These are phyloP conservation scores for Umbelopsis sp. DNA, from an alignment of 192 early-diverging fungal genomes.

Conservation along the genomic window DNA sequence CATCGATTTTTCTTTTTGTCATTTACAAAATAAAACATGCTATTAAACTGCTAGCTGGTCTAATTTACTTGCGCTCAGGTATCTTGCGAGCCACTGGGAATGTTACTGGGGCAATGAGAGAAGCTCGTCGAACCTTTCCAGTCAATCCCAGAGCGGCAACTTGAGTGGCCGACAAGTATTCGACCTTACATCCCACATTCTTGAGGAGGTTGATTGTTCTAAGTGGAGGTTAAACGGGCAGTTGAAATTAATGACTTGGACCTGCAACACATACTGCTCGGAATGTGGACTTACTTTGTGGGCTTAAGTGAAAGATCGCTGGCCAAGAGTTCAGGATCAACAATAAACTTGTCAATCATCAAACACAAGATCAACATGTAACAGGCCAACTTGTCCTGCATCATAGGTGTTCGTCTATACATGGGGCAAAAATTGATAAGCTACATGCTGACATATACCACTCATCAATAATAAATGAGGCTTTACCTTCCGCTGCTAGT, in stretches of 20 bases:
- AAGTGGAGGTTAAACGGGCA: neutral
- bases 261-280: too few relatives aligned
- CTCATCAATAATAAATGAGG: neutral
- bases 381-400: constrained; percentile 75
- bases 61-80: constrained; percentile 4
- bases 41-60: neutral
- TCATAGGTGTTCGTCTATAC: constrained; percentile 56
- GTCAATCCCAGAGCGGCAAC: neutral
- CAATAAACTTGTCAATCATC: constrained; percentile 70
- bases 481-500: constrained; percentile 59
- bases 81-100: constrained; percentile 24
- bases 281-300: constrained; percentile 27
- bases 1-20: too few relatives aligned
- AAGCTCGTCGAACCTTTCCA: constrained; percentile 7
- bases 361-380: constrained; percentile 77
- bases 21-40: too few relatives aligned
- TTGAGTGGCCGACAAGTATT: constrained; percentile 30
- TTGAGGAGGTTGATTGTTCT: constrained; percentile 42
- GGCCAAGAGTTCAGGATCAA: constrained; percentile 64
- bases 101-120: constrained; percentile 19
- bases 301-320: constrained; percentile 64
- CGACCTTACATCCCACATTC: constrained; percentile 52
- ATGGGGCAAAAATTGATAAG: neutral
- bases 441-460: neutral
- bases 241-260: too few relatives aligned